Conservation (phyloP, 2,329 filamentous ascomycete species). For the Botryotinia convoluta region DNA sequence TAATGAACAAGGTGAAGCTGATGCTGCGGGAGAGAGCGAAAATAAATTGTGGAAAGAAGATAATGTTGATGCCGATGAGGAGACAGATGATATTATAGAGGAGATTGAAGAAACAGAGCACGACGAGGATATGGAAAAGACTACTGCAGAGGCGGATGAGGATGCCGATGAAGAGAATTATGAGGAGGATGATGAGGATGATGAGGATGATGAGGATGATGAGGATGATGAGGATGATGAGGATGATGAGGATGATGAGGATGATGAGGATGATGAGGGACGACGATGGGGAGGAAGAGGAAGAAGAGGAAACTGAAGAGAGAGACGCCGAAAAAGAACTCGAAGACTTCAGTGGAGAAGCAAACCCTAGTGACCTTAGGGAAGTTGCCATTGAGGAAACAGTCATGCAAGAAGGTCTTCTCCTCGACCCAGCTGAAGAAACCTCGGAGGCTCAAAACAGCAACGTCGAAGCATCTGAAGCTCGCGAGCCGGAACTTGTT, state of each 20-base stretch:
- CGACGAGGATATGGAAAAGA: slow-evolving; percentile 20
- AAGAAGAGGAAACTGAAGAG: slow-evolving; percentile 14
- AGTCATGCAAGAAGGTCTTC: slow-evolving; percentile 8
- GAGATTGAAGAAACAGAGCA: slow-evolving; percentile 15
- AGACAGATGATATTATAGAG: slow-evolving; percentile 16
- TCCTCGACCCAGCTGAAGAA: neutral
- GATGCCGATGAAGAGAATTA: slow-evolving; percentile 20
- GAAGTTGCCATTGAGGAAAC: slow-evolving; percentile 10
- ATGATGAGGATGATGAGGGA: slow-evolving; percentile 11
- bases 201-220: slow-evolving; percentile 14
- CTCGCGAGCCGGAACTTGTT: neutral
- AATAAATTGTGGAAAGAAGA: slow-evolving; percentile 19
- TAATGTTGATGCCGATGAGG: slow-evolving; percentile 19
- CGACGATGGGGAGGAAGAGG: slow-evolving; percentile 20
- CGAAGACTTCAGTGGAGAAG: neutral
- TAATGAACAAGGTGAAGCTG: slow-evolving; percentile 7
- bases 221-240: slow-evolving; percentile 21
- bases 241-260: neutral
- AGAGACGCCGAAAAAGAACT: neutral
- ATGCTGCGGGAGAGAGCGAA: neutral
- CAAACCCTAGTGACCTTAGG: neutral
- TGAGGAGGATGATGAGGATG: slow-evolving; percentile 18
- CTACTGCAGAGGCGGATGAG: slow-evolving; percentile 17
- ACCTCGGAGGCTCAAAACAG: neutral
- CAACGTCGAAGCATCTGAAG: neutral